Evolutionary conservation across 768 basidiomycete genomes (phyloP), one percentile per base, ranked within the genome.

Genomic region (Lactarius trivialis): DNA sequence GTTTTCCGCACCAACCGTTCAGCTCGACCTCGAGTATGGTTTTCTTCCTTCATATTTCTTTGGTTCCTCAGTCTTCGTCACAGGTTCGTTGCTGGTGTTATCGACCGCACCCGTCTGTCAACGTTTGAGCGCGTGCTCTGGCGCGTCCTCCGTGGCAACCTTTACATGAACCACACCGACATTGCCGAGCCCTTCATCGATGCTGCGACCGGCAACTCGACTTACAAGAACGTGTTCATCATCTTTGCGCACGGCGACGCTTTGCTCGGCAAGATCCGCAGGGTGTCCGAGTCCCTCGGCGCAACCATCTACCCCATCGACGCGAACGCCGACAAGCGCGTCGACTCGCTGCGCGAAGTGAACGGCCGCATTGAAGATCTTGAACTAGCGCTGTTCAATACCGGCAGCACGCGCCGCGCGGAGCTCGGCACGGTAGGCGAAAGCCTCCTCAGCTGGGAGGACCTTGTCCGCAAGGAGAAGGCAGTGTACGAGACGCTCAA

Each of bases 141-240:
- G 97, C 91, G 97, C 68, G 92, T 98, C 36, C 82, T 98, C 21
- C 88, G 97, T 62, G 97, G 97, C 55, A 98, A 99, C 73, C 79
- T 99, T 24, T 99, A 96, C 78, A 98, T 99, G 96, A 99, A 98
- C 76, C 89, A 93, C 74, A 91, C 88, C 58, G 95, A 98, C 74
- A 98, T 99, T 68, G 81, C 82, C 41, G 92, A 96, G 67, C 89
- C 93, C 7, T 97, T 98, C 69, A 80, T 93, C 60, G 93, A 98
- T 71, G 89, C 94, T 15, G 81, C 79, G 24, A 91, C 91, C 0
- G 89, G 88, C 37, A 78, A 76, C 21, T 91, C 95, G 76, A 90
- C 89, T 24, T 85, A 90, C 78, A 99, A 98, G 82, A 94, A 98
- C 69, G 97, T 98, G 43, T 99, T 99, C 78, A 96, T 99, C 76